Conservation (phyloP, 345 rosid species). For the Eucalyptus cloeziana region DNA sequence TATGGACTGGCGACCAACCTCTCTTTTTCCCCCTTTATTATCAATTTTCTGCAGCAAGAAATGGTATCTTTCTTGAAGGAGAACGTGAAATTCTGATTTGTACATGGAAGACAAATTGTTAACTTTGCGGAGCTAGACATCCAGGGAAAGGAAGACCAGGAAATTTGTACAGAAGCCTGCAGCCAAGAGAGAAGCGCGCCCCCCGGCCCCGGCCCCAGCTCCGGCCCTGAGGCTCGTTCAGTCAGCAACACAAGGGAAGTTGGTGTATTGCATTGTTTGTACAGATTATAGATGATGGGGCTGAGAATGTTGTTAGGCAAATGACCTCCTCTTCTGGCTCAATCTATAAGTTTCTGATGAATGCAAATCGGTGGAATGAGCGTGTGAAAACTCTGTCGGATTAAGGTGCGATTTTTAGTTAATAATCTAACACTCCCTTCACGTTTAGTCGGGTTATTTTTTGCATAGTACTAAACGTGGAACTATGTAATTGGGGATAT, state of each 20-base stretch:
- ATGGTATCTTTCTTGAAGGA: constrained; percentile 67
- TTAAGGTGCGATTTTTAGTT: background rate
- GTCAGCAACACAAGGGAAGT: background rate
- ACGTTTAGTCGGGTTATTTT: no score
- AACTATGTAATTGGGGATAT: background rate
- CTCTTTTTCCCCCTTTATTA: background rate
- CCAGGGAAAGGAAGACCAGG: background rate
- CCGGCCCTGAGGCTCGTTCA: background rate
- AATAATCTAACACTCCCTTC: background rate
- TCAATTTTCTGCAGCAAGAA: constrained; percentile 61
- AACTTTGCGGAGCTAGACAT: background rate
- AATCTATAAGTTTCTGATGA: background rate
- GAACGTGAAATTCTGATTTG: constrained; percentile 41
- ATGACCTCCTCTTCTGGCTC: background rate
- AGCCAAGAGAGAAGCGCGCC: background rate
- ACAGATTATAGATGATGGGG: background rate
- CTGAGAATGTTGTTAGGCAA: background rate
- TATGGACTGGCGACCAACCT: background rate
- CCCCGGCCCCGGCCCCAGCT: no score
- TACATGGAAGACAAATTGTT: background rate
- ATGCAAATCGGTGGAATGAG: background rate
- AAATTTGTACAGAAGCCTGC: background rate
- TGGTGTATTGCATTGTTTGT: background rate
- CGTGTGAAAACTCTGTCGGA: background rate
- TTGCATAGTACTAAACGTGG: background rate